phyloP scores from a whole-genome alignment of 345 rosid species.

The Hibiscus syriacus region DNA sequence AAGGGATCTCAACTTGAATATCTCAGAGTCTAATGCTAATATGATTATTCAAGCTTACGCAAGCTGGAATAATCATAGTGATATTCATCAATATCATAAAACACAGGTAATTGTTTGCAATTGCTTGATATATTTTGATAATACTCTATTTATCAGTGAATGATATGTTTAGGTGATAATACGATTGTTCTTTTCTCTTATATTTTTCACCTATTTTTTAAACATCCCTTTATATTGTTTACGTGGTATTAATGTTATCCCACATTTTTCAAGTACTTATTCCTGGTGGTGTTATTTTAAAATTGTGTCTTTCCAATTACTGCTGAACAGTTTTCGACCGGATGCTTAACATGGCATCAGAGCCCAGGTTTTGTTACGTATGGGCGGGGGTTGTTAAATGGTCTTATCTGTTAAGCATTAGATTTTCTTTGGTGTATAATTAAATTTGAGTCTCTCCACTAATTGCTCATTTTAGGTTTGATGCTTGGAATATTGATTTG shows the following conservation, averaged over 20 bases:
- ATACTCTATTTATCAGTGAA: neutral
- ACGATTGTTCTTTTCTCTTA: neutral
- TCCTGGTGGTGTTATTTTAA: too few relatives aligned
- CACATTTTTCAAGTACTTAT: too few relatives aligned
- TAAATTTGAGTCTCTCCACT: neutral
- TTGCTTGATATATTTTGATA: conserved; percentile 1
- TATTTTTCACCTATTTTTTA: neutral
- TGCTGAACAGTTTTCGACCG: too few relatives aligned
- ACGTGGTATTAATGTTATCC: neutral
- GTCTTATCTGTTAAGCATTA: neutral
- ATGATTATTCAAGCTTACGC: conserved; percentile 95
- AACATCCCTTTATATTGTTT: neutral
- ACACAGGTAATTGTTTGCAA: conserved; percentile 31
- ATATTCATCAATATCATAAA: conserved; percentile 39
- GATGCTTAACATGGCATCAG: too few relatives aligned
- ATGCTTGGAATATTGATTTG: neutral
- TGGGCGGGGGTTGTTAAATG: too few relatives aligned
- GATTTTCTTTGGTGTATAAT: neutral
- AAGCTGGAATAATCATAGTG: conserved; percentile 81
- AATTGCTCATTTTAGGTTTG: neutral
- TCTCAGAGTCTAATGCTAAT: conserved; percentile 75
- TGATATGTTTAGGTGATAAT: neutral
- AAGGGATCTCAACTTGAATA: conserved; percentile 71
- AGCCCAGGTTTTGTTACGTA: too few relatives aligned
- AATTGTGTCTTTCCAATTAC: too few relatives aligned